These are phyloP conservation scores for Yarrowia keelungensis DNA, from an alignment of 805 yeast genomes.

Conservation along the genomic window DNA sequence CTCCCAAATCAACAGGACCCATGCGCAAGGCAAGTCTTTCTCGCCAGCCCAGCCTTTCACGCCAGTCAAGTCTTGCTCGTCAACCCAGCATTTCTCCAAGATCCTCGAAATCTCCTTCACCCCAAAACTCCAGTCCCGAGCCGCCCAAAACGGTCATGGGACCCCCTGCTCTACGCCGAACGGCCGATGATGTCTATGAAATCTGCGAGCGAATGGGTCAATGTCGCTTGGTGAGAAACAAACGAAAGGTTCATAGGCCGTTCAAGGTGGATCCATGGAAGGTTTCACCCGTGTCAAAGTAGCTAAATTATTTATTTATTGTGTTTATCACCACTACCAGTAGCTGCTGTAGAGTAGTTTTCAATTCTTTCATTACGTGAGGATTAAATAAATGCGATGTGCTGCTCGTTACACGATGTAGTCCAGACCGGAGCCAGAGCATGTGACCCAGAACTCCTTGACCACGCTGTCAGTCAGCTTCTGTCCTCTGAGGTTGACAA, in stretches of 20 bases:
- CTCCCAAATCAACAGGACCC: not conserved
- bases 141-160: constrained; percentile 11
- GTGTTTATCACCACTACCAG: not conserved
- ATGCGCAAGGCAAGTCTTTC: not conserved
- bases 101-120: not conserved
- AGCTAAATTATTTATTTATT: constrained; percentile 28
- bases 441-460: constrained; percentile 49
- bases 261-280: constrained; percentile 32
- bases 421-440: constrained; percentile 45
- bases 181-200: constrained; percentile 28
- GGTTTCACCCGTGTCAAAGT: constrained; percentile 13
- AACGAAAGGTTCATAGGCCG: constrained; percentile 7
- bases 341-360: not conserved
- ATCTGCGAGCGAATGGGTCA: constrained; percentile 26
- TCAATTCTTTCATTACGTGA: not conserved
- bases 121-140: not conserved
- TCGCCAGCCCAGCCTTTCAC: constrained; percentile 2
- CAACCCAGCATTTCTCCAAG: not conserved
- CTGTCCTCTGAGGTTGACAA: constrained; percentile 48
- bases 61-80: not conserved
- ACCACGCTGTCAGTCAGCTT: constrained; percentile 46
- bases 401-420: constrained; percentile 10
- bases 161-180: constrained; percentile 14
- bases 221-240: constrained; percentile 20
- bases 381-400: constrained; percentile 13